Conservation (phyloP, 768 basidiomycete genomes). For the Rhizopogon vulgaris region DNA sequence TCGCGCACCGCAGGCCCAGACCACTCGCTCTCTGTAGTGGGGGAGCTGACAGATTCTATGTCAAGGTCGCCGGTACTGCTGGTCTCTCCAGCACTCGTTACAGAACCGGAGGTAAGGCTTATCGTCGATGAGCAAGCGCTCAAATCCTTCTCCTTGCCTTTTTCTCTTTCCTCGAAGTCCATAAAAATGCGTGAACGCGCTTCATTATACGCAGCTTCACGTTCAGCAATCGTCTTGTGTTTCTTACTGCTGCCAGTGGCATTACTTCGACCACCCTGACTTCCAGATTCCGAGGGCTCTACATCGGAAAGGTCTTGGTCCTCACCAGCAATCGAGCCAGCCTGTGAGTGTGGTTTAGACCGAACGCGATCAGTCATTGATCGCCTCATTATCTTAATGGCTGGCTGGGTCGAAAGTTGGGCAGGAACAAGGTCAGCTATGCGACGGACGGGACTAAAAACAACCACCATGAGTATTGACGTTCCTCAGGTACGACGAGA, state of each 20-base stretch:
- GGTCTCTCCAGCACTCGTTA: slow-evolving; percentile 46
- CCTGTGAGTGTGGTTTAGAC: slow-evolving; percentile 59
- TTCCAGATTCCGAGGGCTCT: slow-evolving; percentile 79
- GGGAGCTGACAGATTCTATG: slow-evolving; percentile 56
- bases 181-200: slow-evolving; percentile 84
- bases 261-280: slow-evolving; percentile 63
- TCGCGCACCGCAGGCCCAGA: slow-evolving; percentile 54
- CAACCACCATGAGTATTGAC: slow-evolving; percentile 10
- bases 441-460: slow-evolving; percentile 56
- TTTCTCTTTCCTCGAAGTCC: slow-evolving; percentile 66
- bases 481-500: not conserved
- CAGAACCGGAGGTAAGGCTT: slow-evolving; percentile 65
- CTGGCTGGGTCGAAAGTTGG: slow-evolving; percentile 62
- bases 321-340: slow-evolving; percentile 67
- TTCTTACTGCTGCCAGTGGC: slow-evolving; percentile 59
- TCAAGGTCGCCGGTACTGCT: slow-evolving; percentile 64
- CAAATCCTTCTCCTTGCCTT: slow-evolving; percentile 64
- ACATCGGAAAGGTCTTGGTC: slow-evolving; percentile 73
- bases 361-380: slow-evolving; percentile 45
- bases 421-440: slow-evolving; percentile 75
- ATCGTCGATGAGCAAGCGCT: slow-evolving; percentile 74
- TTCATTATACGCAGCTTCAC: slow-evolving; percentile 85
- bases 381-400: slow-evolving; percentile 86
- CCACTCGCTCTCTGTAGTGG: slow-evolving; percentile 80
- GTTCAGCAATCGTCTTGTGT: slow-evolving; percentile 75